Base-by-base conservation (phyloP, 768 basidiomycete species). In the Crepidotus variabilis region DNA sequence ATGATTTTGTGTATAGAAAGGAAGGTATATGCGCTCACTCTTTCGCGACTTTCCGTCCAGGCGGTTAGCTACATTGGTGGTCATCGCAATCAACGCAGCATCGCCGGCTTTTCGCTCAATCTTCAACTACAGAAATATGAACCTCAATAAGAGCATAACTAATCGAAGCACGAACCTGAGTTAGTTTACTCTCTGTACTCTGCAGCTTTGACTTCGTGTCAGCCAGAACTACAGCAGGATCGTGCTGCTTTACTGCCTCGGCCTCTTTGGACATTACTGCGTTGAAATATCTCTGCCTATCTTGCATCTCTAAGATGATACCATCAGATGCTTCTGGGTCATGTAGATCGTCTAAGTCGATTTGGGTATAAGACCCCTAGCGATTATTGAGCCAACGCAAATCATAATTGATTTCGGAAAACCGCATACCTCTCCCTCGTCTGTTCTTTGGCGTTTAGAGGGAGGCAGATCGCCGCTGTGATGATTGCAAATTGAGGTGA, bases 271-370 rank as follows among this genome's bases (percentile, higher is more conserved):
- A 66, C 65, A 80, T 75, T 47, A 83, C 75, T 5, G 85, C 88
- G 65, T 93, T 90, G 57, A 92, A 94, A 66, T 90, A 92, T 10
- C 87, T 80, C 61, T 90, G 85, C 53, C 86, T 81, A 62, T 91
- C 90, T 70, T 89, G 86, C 86, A 97, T 94, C 58, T 97, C 87
- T 35, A 98, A 77, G 1, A 86, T 67, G 28, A 97, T 89, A 2
- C 91, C 91, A 20, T 73, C 65, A 0, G 88, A 80, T 0, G 78
- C 65, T 55, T 88, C 83, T 1, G 82, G 78, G 48, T 87, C 88
- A 61, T 86, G 86, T 23, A 98, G 76, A 65, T 98, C 96, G 52
- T 92, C 88, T 2, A 95, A 75, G 56, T 93, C 90, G 52, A 98
- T 87, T 65, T 91, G 73, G 7, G 70, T 63, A 52, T 76, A 78